A percentile compares a stretch with the other conserved stretches of the same genome.
These are phyloP conservation scores for Medicago lupulina DNA, from an alignment of 306 rosid genomes.

Conservation along the genomic window DNA sequence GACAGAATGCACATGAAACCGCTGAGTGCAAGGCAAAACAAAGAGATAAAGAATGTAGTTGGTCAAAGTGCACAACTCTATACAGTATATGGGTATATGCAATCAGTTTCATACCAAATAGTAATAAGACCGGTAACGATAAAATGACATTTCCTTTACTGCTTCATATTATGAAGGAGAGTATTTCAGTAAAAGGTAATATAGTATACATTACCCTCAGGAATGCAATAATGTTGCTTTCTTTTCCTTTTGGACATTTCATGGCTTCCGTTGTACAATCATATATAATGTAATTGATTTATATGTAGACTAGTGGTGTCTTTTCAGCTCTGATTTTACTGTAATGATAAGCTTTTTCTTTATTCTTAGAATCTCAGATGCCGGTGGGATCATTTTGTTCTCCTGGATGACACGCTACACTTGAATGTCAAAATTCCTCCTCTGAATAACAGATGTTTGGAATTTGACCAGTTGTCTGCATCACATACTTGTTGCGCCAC, in stretches of 20 bases:
- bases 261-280: background rate
- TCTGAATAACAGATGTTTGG: conserved; percentile 17
- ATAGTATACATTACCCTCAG: background rate
- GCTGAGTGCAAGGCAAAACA: background rate
- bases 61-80: conserved; percentile 6
- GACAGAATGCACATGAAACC: conserved; percentile 17
- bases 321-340: conserved; percentile 23
- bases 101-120: conserved; percentile 21
- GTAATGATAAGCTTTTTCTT: conserved; percentile 37
- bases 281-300: conserved; percentile 10
- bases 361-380: conserved; percentile 41
- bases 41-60: conserved; percentile 1
- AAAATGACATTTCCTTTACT: conserved; percentile 1
- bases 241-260: conserved; percentile 15
- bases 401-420: conserved; percentile 19
- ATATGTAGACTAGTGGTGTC: conserved; percentile 11
- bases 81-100: conserved; percentile 5
- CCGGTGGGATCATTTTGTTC: conserved; percentile 28
- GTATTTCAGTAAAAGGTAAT: conserved; percentile 10
- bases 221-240: conserved; percentile 26
- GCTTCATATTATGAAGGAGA: conserved; percentile 18
- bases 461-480: conserved; percentile 20
- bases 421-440: conserved; percentile 25
- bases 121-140: background rate
- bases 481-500: conserved; percentile 10